These are phyloP conservation scores for Sporothrix protearum DNA, from an alignment of 2,329 filamentous ascomycete genomes.

Conservation along the genomic window DNA sequence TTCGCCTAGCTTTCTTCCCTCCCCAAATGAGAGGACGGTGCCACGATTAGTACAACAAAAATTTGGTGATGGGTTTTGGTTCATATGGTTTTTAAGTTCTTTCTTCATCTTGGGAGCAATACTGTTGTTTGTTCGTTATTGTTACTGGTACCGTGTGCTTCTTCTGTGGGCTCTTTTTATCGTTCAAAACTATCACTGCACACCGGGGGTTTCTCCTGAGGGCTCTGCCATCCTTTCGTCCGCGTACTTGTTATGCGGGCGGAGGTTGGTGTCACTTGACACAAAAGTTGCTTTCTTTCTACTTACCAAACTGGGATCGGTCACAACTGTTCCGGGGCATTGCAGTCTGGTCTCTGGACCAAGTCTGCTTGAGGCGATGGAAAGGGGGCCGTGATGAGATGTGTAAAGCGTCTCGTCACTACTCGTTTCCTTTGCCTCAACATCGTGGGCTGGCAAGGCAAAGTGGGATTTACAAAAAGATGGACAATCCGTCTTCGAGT, in stretches of 20 bases:
- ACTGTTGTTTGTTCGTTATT: background rate
- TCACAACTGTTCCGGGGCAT: constrained; percentile 12
- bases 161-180: background rate
- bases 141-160: background rate
- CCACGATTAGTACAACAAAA: constrained; percentile 17
- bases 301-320: constrained; percentile 5
- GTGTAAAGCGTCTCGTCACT: background rate
- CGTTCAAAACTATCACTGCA: background rate
- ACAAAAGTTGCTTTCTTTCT: constrained; percentile 7
- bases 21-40: background rate
- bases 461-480: constrained; percentile 21
- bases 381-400: background rate
- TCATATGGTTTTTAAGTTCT: background rate
- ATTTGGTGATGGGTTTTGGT: constrained; percentile 8
- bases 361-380: background rate
- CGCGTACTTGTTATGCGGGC: background rate
- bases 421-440: background rate
- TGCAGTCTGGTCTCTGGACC: background rate
- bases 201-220: constrained; percentile 17
- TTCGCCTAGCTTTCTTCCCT: no score
- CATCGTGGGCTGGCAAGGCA: constrained; percentile 23
- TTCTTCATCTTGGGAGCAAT: background rate
- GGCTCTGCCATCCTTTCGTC: background rate
- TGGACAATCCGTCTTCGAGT: background rate
- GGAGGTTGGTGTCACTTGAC: background rate